phyloP scores from a whole-genome alignment of 1,284 basidiomycete species.

The Ustilago vetiveriae region DNA sequence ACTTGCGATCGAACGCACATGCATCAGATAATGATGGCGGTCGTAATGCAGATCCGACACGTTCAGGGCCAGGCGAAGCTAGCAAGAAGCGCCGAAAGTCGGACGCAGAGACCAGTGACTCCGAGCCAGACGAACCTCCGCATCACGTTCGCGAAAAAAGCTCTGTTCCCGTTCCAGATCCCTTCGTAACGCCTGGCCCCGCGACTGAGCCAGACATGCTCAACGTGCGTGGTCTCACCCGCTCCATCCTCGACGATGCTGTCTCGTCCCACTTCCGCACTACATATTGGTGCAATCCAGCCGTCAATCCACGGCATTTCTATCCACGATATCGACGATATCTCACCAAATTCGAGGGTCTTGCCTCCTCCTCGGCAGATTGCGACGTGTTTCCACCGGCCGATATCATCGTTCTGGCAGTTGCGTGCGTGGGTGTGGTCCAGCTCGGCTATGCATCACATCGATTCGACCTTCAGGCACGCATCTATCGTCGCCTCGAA shows the following conservation, averaged over 20 bases:
- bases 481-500: slow-evolving; percentile 37
- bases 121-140: not conserved
- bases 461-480: slow-evolving; percentile 42
- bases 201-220: slow-evolving; percentile 25
- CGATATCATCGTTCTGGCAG: slow-evolving; percentile 34
- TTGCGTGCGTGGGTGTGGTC: slow-evolving; percentile 37
- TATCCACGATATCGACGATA: slow-evolving; percentile 27
- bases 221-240: slow-evolving; percentile 33
- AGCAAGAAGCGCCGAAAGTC: slow-evolving; percentile 29
- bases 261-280: slow-evolving; percentile 31
- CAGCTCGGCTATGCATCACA: slow-evolving; percentile 19
- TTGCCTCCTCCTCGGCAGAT: slow-evolving; percentile 9
- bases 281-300: slow-evolving; percentile 41
- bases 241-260: slow-evolving; percentile 28
- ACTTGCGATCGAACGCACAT: slow-evolving; percentile 16
- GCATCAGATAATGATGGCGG: slow-evolving; percentile 10
- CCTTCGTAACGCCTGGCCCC: slow-evolving; percentile 6
- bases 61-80: slow-evolving; percentile 1
- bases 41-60: not conserved
- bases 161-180: slow-evolving; percentile 1
- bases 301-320: slow-evolving; percentile 30
- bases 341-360: slow-evolving; percentile 24
- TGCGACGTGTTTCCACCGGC: slow-evolving; percentile 21
- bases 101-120: slow-evolving; percentile 1
- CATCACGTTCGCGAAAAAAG: not conserved